Conservation (phyloP, 2,329 filamentous ascomycete species). For the Cadophora malorum region DNA sequence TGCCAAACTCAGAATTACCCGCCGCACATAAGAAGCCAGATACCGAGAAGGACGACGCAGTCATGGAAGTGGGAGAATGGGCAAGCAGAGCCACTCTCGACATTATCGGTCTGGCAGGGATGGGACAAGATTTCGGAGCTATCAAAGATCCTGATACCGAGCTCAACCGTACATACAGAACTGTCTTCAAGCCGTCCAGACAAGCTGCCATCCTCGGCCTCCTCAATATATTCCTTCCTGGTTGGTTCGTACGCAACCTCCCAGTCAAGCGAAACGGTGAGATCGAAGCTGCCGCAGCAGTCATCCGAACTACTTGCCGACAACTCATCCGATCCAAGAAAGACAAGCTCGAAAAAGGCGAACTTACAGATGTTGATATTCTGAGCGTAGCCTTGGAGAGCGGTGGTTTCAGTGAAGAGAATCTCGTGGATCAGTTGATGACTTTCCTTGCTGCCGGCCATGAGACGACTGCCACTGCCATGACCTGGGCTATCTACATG, state of each 20-base stretch:
- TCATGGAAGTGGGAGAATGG: conserved; percentile 67
- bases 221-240: conserved; percentile 66
- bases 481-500: conserved; percentile 78
- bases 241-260: conserved; percentile 64
- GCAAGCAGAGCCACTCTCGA: conserved; percentile 73
- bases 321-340: conserved; percentile 77
- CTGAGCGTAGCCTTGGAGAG: conserved; percentile 80
- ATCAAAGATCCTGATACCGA: conserved; percentile 65
- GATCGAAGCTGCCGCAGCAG: conserved; percentile 59
- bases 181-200: conserved; percentile 59
- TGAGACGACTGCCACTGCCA: conserved; percentile 77
- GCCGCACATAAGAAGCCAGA: conserved; percentile 29
- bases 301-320: conserved; percentile 70
- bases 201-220: conserved; percentile 63
- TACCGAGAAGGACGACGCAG: conserved; percentile 44
- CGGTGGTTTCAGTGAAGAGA: conserved; percentile 76
- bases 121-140: conserved; percentile 74
- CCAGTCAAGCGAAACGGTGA: conserved; percentile 76
- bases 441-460: conserved; percentile 85
- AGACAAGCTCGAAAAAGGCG: conserved; percentile 56
- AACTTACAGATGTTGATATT: conserved; percentile 70
- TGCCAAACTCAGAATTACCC: conserved; percentile 44
- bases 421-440: conserved; percentile 89
- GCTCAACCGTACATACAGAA: conserved; percentile 63
- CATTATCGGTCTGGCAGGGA: conserved; percentile 75